phyloP scores from a whole-genome alignment of 805 yeast species.

The Jamesozyma piceae region DNA sequence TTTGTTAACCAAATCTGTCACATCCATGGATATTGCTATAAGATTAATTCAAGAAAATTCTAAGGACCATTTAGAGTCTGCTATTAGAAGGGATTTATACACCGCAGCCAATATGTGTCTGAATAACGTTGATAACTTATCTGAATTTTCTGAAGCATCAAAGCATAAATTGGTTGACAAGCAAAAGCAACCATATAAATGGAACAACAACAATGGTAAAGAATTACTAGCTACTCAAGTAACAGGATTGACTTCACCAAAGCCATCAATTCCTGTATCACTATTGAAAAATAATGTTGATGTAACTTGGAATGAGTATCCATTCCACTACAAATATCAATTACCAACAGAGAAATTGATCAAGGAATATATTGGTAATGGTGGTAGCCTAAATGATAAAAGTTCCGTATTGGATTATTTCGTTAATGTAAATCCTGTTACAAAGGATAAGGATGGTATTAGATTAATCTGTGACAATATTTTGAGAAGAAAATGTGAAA shows the following conservation, averaged over 20 bases:
- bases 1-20: slow-evolving; percentile 59
- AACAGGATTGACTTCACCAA: slow-evolving; percentile 23
- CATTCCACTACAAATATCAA: slow-evolving; percentile 43
- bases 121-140: slow-evolving; percentile 31
- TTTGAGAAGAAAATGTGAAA: slow-evolving; percentile 8
- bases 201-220: slow-evolving; percentile 31
- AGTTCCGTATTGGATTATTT: slow-evolving; percentile 62
- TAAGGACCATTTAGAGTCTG: slow-evolving; percentile 47
- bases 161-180: slow-evolving; percentile 55
- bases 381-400: slow-evolving; percentile 36
- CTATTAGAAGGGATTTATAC: slow-evolving; percentile 62
- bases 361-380: slow-evolving; percentile 46
- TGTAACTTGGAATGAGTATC: slow-evolving; percentile 38
- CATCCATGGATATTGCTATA: slow-evolving; percentile 67
- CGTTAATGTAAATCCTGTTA: slow-evolving; percentile 14
- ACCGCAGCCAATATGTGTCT: slow-evolving; percentile 70
- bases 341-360: slow-evolving; percentile 67
- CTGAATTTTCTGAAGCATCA: slow-evolving; percentile 63
- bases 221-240: slow-evolving; percentile 8
- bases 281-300: slow-evolving; percentile 24
- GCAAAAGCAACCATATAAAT: slow-evolving; percentile 42
- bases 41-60: slow-evolving; percentile 57
- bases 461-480: slow-evolving; percentile 12
- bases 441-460: slow-evolving; percentile 22
- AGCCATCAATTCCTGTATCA: slow-evolving; percentile 27